Evolutionary conservation across 2,329 filamentous ascomycete species (phyloP).

Genomic region (Davidsoniella australis): DNA sequence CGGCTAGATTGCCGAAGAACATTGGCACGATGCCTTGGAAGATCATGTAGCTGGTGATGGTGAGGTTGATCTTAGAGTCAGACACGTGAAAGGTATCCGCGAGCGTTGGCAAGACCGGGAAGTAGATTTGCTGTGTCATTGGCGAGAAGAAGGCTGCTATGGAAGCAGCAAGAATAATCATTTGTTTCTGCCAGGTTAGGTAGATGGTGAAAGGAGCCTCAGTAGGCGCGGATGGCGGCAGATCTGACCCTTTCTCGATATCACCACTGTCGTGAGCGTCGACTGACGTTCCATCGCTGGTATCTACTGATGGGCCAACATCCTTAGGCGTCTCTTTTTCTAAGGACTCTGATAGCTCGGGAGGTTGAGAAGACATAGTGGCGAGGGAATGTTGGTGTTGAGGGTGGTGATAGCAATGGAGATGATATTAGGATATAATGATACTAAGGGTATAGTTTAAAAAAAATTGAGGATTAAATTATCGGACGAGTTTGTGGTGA

Average conservation of each 20-base stretch:
- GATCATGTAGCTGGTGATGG: constrained; percentile 39
- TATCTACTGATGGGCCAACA: too few relatives aligned
- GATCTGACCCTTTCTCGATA: background rate
- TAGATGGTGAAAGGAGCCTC: constrained; percentile 22
- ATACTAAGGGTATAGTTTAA: background rate
- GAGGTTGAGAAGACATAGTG: background rate
- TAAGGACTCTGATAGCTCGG: too few relatives aligned
- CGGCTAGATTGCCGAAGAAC: constrained; percentile 38
- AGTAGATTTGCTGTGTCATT: constrained; percentile 34
- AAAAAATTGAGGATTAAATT: background rate
- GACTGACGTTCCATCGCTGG: too few relatives aligned
- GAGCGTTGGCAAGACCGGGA: constrained; percentile 33
- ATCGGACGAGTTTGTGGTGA: too few relatives aligned
- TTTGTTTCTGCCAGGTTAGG: constrained; percentile 24
- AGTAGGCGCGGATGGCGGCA: too few relatives aligned
- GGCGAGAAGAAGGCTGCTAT: constrained; percentile 28
- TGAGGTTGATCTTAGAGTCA: constrained; percentile 29
- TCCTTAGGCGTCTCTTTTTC: too few relatives aligned
- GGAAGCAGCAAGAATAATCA: constrained; percentile 24
- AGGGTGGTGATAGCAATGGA: background rate
- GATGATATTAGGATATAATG: background rate
- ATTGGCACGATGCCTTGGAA: constrained; percentile 43
- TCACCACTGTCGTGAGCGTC: too few relatives aligned
- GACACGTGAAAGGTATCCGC: constrained; percentile 30
- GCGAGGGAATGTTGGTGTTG: background rate